Evolutionary conservation across 73 alveolate genomes (phyloP), one percentile per base, ranked within the genome.

Genomic region (Paramecium primaurelia): DNA sequence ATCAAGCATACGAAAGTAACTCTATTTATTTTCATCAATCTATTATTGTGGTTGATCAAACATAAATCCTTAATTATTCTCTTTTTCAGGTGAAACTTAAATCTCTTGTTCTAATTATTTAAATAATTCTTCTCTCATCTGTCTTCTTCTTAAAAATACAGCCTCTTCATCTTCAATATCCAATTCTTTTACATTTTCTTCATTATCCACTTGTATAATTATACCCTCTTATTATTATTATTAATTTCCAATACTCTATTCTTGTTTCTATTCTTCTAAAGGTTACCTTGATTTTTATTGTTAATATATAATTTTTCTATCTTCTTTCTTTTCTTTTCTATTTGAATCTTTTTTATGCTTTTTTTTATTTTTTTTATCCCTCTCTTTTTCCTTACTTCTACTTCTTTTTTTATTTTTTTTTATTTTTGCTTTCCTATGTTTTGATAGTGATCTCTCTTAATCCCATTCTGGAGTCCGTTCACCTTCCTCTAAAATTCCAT

Each of bases 401-500:
- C 91, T 80, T 38, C 91, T 80, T 9, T 44, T 40, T 20, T 44
- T 77, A 28, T 44, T 77, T 18, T 77, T 77, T 38, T 80, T 80
- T 32, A 37, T 40, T 25, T 80, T 25, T 47, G 28, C 14, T 28
- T 80, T 80, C 54, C 9, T 42, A 44, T 18, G 30, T n/a, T 54
- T 54, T 54, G 75, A 44, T 1, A 20, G 9, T 80, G 91, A 80
- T 59, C 86, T 37, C 32, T 71, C 59, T 42, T 80, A 11, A 22
- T 80, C 91, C 91, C 91, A 80, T 45, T 80, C 91, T 14, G 91
- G 91, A 25, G 91, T 77, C 10, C 49, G 47, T 7, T 34, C 86
- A 7, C 86, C 86, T 11, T 20, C 64, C 28, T 80, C 73, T 16
- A 20, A 45, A 1, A 80, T 22, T n/a, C 34, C 36, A 34, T 16